Percentiles rank a stretch among this genome's conserved stretches.
Evolutionary conservation across 352 stramenopile genomes (phyloP).

Genomic region (Globisporangium megalacanthum): DNA sequence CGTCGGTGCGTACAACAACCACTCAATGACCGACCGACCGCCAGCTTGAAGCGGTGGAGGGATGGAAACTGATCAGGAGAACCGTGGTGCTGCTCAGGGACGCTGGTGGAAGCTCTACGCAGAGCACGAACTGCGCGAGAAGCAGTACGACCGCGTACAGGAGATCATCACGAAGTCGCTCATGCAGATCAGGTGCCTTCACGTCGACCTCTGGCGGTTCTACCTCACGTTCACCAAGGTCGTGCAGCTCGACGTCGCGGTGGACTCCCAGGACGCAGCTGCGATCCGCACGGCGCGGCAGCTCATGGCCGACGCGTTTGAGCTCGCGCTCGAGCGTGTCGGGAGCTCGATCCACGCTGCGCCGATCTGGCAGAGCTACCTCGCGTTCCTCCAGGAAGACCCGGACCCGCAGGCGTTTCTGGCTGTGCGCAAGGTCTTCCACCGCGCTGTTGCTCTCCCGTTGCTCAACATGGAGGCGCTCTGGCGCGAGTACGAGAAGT

Average conservation of each 20-base stretch:
- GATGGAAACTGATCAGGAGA: no score
- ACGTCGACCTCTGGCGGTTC: constrained; percentile 84
- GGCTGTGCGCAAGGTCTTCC: constrained; percentile 77
- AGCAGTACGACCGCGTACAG: constrained; percentile 82
- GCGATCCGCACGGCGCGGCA: constrained; percentile 58
- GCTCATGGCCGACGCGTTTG: constrained; percentile 83
- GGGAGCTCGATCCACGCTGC: constrained; percentile 71
- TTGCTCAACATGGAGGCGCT: constrained; percentile 77
- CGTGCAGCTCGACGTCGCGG: constrained; percentile 71
- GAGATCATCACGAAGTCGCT: constrained; percentile 87
- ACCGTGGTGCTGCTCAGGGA: constrained; percentile 20
- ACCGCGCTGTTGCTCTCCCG: constrained; percentile 72
- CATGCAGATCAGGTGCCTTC: constrained; percentile 73
- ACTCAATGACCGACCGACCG: background rate
- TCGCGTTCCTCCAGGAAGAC: constrained; percentile 77
- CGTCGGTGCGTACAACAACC: constrained; percentile 27
- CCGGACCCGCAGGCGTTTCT: constrained; percentile 68
- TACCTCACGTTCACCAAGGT: constrained; percentile 87
- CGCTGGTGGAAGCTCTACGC: constrained; percentile 86
- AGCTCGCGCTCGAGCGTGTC: constrained; percentile 78
- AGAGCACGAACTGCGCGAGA: constrained; percentile 80
- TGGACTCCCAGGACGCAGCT: constrained; percentile 46
- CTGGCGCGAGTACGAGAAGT: constrained; percentile 87
- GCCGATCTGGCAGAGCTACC: constrained; percentile 81
- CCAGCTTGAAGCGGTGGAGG: background rate